A percentile compares a stretch with the other conserved stretches of the same genome.
These are phyloP conservation scores for Quercus bicolor DNA, from an alignment of 306 rosid genomes.

Conservation along the genomic window DNA sequence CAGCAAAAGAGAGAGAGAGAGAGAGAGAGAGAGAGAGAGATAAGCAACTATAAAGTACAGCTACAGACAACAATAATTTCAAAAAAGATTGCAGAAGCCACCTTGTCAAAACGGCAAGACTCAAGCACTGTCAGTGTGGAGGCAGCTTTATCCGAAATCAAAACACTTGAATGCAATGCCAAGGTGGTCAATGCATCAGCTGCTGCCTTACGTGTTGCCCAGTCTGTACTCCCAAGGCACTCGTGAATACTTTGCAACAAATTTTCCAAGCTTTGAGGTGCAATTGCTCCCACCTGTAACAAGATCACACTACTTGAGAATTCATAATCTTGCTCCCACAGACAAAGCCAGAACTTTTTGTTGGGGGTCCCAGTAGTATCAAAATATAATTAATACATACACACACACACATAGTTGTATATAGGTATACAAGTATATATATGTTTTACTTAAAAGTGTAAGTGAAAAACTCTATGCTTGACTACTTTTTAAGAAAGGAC, in stretches of 20 bases:
- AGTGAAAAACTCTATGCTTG: too few species aligned
- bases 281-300: slow-evolving; percentile 81
- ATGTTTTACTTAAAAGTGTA: too few species aligned
- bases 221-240: slow-evolving; percentile 74
- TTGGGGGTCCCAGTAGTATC: too few species aligned
- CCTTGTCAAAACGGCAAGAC: slow-evolving; percentile 95
- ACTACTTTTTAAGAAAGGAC: too few species aligned
- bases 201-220: slow-evolving; percentile 99
- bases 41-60: neutral
- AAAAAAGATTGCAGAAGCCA: slow-evolving; percentile 30
- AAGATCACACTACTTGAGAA: slow-evolving; percentile 19
- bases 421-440: too few species aligned
- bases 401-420: too few species aligned
- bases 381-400: neutral
- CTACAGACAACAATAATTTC: neutral
- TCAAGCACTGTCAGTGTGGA: slow-evolving; percentile 67
- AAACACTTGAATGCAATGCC: slow-evolving; percentile 74
- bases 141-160: slow-evolving; percentile 54
- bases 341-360: too few species aligned
- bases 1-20: neutral
- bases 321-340: neutral
- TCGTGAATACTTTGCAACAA: slow-evolving; percentile 74
- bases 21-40: neutral
- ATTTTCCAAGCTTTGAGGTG: slow-evolving; percentile 78
- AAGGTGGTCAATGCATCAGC: slow-evolving; percentile 74